Evolutionary conservation across 2,329 filamentous ascomycete genomes (phyloP).

Genomic region (Aspergillus niger): DNA sequence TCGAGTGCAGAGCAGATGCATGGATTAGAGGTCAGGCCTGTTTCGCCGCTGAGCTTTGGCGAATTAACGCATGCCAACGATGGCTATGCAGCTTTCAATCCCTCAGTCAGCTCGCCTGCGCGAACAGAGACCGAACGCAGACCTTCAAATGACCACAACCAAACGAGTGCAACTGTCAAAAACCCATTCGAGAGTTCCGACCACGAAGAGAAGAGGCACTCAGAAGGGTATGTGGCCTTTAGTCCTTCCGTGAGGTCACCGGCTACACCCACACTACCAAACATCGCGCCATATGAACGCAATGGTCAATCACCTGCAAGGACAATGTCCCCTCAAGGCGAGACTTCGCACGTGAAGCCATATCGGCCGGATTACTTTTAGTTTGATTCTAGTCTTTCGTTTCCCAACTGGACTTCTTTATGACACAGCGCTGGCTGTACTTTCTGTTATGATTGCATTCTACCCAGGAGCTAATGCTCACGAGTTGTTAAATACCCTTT

Average conservation of each 20-base stretch:
- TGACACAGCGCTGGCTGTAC: conserved; percentile 32
- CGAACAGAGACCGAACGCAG: background rate
- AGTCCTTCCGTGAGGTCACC: background rate
- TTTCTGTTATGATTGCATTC: conserved; percentile 29
- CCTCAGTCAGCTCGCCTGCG: background rate
- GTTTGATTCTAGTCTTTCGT: background rate
- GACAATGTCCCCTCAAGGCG: background rate
- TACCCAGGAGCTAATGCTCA: conserved; percentile 3
- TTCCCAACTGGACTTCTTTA: conserved; percentile 7
- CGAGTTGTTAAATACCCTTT: conserved; percentile 12
- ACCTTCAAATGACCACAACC: background rate
- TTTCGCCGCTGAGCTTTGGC: background rate
- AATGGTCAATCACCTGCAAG: background rate
- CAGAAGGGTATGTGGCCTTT: background rate
- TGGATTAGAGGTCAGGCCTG: background rate
- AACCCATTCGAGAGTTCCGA: background rate
- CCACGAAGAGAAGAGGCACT: background rate
- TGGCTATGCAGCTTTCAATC: background rate
- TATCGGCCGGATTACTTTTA: background rate
- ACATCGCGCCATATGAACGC: background rate
- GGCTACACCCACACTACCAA: background rate
- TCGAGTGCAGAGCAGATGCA: background rate
- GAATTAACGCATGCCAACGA: background rate
- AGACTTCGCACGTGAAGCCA: background rate
- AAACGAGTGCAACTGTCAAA: background rate